These are phyloP conservation scores for Opeltia flavorubescens DNA, from an alignment of 495 filamentous ascomycete species.

Conservation along the genomic window DNA sequence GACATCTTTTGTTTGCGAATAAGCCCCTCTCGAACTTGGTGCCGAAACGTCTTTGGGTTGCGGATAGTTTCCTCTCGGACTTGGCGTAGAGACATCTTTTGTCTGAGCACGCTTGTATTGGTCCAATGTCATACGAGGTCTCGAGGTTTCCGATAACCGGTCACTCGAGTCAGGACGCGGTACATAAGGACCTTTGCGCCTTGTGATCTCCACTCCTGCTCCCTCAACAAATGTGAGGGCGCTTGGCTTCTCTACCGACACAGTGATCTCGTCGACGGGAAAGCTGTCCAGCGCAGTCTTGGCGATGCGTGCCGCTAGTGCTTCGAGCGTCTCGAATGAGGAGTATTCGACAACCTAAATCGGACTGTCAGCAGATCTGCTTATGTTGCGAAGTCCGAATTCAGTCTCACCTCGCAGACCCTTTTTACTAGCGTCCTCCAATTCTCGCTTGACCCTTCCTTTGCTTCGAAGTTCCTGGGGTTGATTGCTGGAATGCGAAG, in stretches of 20 bases:
- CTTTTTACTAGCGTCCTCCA: slow-evolving; percentile 8
- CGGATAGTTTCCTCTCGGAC: background rate
- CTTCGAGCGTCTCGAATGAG: slow-evolving; percentile 41
- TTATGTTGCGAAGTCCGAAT: background rate
- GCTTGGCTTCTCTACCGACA: slow-evolving; percentile 42
- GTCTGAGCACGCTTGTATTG: background rate
- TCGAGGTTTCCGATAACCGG: background rate
- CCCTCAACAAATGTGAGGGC: slow-evolving; percentile 40
- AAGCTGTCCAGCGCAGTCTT: slow-evolving; percentile 37
- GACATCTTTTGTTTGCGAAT: background rate
- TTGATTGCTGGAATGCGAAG: slow-evolving; percentile 4
- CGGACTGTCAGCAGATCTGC: background rate
- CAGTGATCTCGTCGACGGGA: slow-evolving; percentile 36
- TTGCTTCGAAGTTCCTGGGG: background rate
- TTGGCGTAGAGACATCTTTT: background rate
- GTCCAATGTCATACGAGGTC: slow-evolving; percentile 1
- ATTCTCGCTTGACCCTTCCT: background rate
- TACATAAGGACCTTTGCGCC: slow-evolving; percentile 14
- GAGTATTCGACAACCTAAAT: slow-evolving; percentile 36
- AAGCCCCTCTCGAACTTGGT: background rate
- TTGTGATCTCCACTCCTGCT: slow-evolving; percentile 43
- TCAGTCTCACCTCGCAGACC: slow-evolving; percentile 5
- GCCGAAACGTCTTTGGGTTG: background rate
- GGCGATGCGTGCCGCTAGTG: slow-evolving; percentile 38
- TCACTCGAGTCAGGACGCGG: background rate